Evolutionary conservation across 2,329 filamentous ascomycete species (phyloP), one percentile per base, ranked within the genome.

Genomic region (Claviceps monticola): DNA sequence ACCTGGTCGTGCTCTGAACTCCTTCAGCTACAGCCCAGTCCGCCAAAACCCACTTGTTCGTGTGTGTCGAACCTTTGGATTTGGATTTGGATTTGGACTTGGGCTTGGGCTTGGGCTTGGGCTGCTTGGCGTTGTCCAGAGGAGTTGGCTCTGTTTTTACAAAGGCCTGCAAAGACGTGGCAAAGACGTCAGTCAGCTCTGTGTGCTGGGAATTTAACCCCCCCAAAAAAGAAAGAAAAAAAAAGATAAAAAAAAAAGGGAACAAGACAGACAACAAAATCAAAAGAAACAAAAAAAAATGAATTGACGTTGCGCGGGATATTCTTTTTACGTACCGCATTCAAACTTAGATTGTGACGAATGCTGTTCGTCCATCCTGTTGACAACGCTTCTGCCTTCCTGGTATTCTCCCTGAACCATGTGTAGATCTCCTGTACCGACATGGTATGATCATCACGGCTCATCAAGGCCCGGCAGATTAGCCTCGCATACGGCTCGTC

Each of bases 361-460:
- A 97, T 94, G 64, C 88, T 95, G 67, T 96, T 97, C 68, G 91
- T 86, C 91, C 91, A 97, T 9, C 90, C 91, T 59, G 82, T 84
- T 50, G 74, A 80, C 4, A 79, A 80, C 62, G 89, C 93, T 51
- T 78, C 74, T 3, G 88, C 79, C 66, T 93, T 95, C 58, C 79
- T 77, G 2, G 89, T 95, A 61, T 95, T 83, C 29, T 83, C 75
- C 43, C 79, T 74, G 61, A 97, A 95, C 89, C 91, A 97, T 53
- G 84, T 75, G 67, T 97, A 97, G 53, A 97, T 86, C 51, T 94
- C 84, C 58, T 89, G 83, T 13, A 97, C 74, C 2, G 84, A 80
- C 80, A 96, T 85, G 21, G 79, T 81, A 55, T 84, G 76, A 5
- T 74, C 71, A 0, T 81, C 78, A 0, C 76, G 77, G 57, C 80